Percentiles rank a stretch among this genome's conserved stretches.
These are phyloP conservation scores for Ceratocystis cubensis DNA, from an alignment of 2,329 filamentous ascomycete genomes.

Conservation along the genomic window DNA sequence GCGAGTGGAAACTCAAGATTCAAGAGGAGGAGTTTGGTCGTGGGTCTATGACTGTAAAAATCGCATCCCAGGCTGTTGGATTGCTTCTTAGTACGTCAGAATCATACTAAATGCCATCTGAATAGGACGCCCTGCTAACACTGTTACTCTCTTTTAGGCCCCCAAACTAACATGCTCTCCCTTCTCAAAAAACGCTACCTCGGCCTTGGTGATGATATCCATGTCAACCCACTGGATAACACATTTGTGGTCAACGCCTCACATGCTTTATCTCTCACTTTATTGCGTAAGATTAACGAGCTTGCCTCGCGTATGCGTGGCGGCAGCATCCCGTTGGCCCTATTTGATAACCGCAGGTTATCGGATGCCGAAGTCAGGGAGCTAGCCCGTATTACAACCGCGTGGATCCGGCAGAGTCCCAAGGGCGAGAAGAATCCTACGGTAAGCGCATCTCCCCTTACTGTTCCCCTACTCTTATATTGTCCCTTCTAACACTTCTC, in stretches of 20 bases:
- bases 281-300: conserved; percentile 30
- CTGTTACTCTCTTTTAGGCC: conserved; percentile 1
- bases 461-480: not conserved
- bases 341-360: conserved; percentile 23
- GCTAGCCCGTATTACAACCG: conserved; percentile 29
- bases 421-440: conserved; percentile 8
- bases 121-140: not conserved
- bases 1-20: conserved; percentile 40
- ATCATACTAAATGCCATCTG: not conserved
- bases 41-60: conserved; percentile 32
- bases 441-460: not conserved
- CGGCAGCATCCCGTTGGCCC: conserved; percentile 25
- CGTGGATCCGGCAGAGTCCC: conserved; percentile 21
- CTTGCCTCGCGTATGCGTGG: conserved; percentile 25
- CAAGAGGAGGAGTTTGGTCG: conserved; percentile 34
- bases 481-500: not conserved
- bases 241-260: conserved; percentile 19
- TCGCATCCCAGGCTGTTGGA: conserved; percentile 33
- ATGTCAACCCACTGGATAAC: conserved; percentile 20
- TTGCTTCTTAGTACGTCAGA: conserved; percentile 36
- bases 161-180: conserved; percentile 23
- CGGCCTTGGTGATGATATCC: conserved; percentile 22
- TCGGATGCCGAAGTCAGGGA: conserved; percentile 24
- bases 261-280: conserved; percentile 21
- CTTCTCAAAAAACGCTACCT: conserved; percentile 28